Evolutionary conservation across 345 rosid species (phyloP), one percentile per base, ranked within the genome.

Genomic region (Geranium rotundifolium): DNA sequence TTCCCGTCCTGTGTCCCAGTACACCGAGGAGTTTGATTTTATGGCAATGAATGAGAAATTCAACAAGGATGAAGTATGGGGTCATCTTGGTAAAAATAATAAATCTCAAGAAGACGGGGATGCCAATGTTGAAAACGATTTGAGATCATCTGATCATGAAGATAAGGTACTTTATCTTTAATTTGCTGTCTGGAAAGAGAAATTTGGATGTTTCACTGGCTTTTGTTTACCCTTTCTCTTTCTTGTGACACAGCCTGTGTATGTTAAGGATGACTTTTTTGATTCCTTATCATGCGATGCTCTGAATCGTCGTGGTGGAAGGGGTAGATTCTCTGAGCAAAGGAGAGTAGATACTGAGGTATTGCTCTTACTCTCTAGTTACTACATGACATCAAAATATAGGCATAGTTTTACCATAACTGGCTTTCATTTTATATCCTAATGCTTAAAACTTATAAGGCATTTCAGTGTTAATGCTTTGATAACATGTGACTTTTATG

Each of bases 1-100:
- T 60, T 56, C 62, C 2, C 63, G 52, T n/a, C 49, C 54, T 17
- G 58, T 20, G 9, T 58, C 75, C 16, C 72, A 63, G 61, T 80
- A 66, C 20, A 57, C 65, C 0, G 74, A 74, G 65, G 84, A 80
- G 56, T 72, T 76, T 59, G 79, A 75, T 80, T 77, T 74, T 61
- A 62, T n/a, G 31, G 79, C 77, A 29, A 77, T 80, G 79, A 80
- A 77, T n/a, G n/a, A n/a, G n/a, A n/a, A n/a, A n/a, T n/a, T n/a
- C n/a, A n/a, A n/a, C n/a, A n/a, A n/a, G n/a, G 79, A 69, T 37
- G 75, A 72, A 65, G 75, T 80, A 30, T 77, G 81, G 77, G 79
- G 76, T 66, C 61, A 76, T 54, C 78, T 76, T 49, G 74, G 80
- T 23, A 76, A 71, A 63, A 59, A 31, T 46, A 60, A 58, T 29